Base-by-base conservation (phyloP, 2,329 filamentous ascomycete genomes). In the Fusarium tricinctum region DNA sequence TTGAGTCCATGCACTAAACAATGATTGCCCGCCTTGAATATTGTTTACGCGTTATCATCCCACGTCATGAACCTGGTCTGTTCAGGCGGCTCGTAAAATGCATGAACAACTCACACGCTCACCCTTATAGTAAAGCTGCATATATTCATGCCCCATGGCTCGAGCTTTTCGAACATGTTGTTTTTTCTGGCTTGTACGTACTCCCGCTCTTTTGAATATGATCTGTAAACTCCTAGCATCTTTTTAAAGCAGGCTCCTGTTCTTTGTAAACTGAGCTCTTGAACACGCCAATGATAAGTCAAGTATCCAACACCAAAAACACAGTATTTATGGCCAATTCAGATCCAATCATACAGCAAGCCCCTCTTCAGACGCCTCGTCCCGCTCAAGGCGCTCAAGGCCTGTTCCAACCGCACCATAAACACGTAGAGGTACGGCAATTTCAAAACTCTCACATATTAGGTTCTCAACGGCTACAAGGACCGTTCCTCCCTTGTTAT, bases 361-460 rank as follows among this genome's bases (percentile, higher is more conserved):
- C 8, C 81, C 81, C 65, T 85, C 83, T 48, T 85, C 84, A 26
- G 81, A 77, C 33, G 81, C 84, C 73, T 87, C 84, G 45, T 88
- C 86, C 55, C 85, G 78, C 74, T 88, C 86, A 53, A 87, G 74
- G 63, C 81, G 81, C 76, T 88, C 87, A 59, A 89, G 75, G 9
- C 86, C 86, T 52, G 81, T 85, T 60, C 85, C 85, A 35, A 87
- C 83, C 19, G 87, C 86, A 40, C 89, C 89, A 74, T 97, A 97
- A 12, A 97, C 92, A 50, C 89, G 88, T 68, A 97, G 81, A 26
- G 94, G 94, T 45, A 97, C 93, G 33, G 89, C 88, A 45, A 97
- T 92, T 78, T 97, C 94, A 79, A 97, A 97, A 73, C 92, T 97
- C 81, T 97, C 94, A 73, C 93, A 95, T 10, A 89, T 86, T 51